Evolutionary conservation across 345 rosid species (phyloP), one percentile per base, ranked within the genome.

Genomic region (Eucalyptus decipiens): DNA sequence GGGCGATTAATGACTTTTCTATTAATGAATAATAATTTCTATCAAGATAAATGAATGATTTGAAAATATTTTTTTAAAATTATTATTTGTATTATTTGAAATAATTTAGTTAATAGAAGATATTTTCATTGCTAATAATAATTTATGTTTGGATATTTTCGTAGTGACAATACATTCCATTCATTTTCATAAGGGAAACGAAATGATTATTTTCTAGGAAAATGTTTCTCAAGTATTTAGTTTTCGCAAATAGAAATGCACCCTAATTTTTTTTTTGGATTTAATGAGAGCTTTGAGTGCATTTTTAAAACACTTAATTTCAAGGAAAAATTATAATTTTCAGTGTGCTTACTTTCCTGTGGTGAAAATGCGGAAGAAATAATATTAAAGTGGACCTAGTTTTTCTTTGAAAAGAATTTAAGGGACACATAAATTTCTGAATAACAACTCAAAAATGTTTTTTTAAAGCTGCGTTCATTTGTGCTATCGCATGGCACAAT

Each of bases 161-260:
- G 2, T 67, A 34, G 80, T 18, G 4, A 69, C 19, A 32, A 69
- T 32, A 17, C 69, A 0, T 6, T 60, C 3, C 16, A 12, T 60
- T 60, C 17, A 60, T 28, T 60, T 60, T 60, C 8, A 12, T 60
- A 60, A 28, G n/a, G 17, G 16, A 60, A 60, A 5, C 4, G 0
- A 28, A 60, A 28, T 6, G 69, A 60, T 28, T 13, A 28, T 60
- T 60, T 28, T 60, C 7, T 11, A 28, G 32, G 69, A 62, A 60
- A 62, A 28, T 62, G 4, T 28, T 62, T 62, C n/a, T 62, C 8
- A 13, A 62, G 17, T n/a, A n/a, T n/a, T 65, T 6, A 28, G 15
- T 62, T 60, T 30, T 28, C 17, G 0, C 32, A 12, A 62, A n/a
- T 1, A 15, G 0, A 65, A 65, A 65, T 4, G 19, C 7, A 8